Conservation (phyloP, 257 asterid genomes). For the Lavandula angustifolia region DNA sequence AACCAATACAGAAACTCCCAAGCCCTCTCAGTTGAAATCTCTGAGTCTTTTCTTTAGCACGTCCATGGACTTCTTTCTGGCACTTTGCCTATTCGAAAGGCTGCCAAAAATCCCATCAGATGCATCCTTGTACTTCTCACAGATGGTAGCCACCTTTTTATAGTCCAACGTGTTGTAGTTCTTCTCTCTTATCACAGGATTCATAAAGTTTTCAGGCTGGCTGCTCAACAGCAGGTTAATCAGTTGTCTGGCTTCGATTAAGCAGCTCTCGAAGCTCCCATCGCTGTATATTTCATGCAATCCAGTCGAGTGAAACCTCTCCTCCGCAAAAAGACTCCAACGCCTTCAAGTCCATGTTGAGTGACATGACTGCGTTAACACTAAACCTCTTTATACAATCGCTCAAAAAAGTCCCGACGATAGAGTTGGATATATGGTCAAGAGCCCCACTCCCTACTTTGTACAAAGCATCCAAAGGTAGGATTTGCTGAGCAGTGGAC, state of each 20-base stretch:
- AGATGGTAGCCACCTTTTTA: constrained; percentile 77
- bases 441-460: constrained; percentile 90
- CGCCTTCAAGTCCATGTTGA: constrained; percentile 65
- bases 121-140: constrained; percentile 83
- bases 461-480: constrained; percentile 82
- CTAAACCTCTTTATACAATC: constrained; percentile 79
- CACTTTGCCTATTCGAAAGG: constrained; percentile 81
- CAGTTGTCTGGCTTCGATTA: constrained; percentile 74
- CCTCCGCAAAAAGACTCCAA: constrained; percentile 85
- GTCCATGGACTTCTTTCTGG: constrained; percentile 83
- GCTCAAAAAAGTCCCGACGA: constrained; percentile 62
- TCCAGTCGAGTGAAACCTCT: constrained; percentile 75
- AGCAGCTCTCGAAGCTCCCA: constrained; percentile 68
- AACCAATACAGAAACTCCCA: constrained; percentile 12
- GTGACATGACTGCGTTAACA: constrained; percentile 52
- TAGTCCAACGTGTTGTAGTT: constrained; percentile 72
- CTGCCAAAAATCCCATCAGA: constrained; percentile 89
- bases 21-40: constrained; percentile 68
- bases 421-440: constrained; percentile 76
- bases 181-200: constrained; percentile 89
- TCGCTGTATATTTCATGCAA: constrained; percentile 72
- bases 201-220: constrained; percentile 91
- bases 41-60: constrained; percentile 69
- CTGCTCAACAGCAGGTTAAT: constrained; percentile 81
- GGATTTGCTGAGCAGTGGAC: constrained; percentile 88